These are phyloP conservation scores for Cyclotella baltica DNA, from an alignment of 108 stramenopile genomes.

Conservation along the genomic window DNA sequence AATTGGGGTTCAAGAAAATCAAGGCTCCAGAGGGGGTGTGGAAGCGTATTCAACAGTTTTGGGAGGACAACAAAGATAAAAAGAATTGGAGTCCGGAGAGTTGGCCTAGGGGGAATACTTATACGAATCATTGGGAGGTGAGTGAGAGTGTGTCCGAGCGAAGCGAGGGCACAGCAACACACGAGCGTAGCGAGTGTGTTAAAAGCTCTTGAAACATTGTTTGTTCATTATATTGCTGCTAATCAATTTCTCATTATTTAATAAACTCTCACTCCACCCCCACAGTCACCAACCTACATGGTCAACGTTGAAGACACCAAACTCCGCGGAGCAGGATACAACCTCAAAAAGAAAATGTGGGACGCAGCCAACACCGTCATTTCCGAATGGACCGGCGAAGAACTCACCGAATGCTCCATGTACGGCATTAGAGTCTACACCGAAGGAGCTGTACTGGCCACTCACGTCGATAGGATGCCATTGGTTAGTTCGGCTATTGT, in stretches of 20 bases:
- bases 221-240: not conserved
- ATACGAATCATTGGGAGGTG: constrained; percentile 73
- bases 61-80: constrained; percentile 71
- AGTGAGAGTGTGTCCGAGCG: not conserved
- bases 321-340: constrained; percentile 67
- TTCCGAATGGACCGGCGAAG: constrained; percentile 89
- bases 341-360: constrained; percentile 77
- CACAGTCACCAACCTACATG: constrained; percentile 66
- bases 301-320: constrained; percentile 71
- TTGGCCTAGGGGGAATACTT: constrained; percentile 80
- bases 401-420: constrained; percentile 74
- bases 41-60: constrained; percentile 66
- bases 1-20: constrained; percentile 72
- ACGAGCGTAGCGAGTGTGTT: not conserved
- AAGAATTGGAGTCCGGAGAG: constrained; percentile 51
- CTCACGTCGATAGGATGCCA: constrained; percentile 93
- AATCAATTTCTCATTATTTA: not conserved
- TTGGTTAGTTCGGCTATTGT: constrained; percentile 90
- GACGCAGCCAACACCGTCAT: constrained; percentile 73
- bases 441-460: constrained; percentile 80
- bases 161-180: not conserved
- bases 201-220: no score
- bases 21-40: constrained; percentile 64
- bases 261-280: constrained; percentile 4
- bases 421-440: constrained; percentile 95